Conservation (phyloP, 2,329 filamentous ascomycete genomes). For the Penicillium sp. region DNA sequence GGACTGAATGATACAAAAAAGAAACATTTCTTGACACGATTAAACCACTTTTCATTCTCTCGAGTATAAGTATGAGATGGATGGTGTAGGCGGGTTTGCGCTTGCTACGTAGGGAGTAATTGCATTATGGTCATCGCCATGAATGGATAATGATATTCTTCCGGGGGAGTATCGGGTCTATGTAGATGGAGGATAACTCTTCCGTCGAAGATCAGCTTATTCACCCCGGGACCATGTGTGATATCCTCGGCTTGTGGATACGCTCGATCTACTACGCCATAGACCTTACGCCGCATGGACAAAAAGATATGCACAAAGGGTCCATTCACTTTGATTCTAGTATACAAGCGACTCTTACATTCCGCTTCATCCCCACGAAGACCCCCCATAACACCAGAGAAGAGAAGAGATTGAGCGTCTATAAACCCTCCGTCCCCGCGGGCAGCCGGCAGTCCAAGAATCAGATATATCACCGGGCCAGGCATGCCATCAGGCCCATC, state of each 20-base stretch:
- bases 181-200: background rate
- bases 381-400: constrained; percentile 1
- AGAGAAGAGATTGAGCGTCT: background rate
- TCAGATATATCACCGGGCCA: background rate
- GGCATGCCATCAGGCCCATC: too few species aligned
- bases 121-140: background rate
- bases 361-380: background rate
- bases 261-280: too few species aligned
- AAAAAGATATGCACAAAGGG: constrained; percentile 12
- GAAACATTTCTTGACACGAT: constrained; percentile 31
- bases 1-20: constrained; percentile 43
- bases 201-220: background rate
- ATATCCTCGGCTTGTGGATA: too few species aligned
- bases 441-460: background rate
- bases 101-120: background rate
- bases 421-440: background rate
- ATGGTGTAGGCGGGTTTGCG: background rate
- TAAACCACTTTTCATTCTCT: background rate
- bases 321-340: constrained; percentile 24
- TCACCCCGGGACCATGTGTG: background rate
- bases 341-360: constrained; percentile 24
- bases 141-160: background rate
- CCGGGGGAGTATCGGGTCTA: too few species aligned
- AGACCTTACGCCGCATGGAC: constrained; percentile 4
- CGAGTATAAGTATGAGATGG: background rate